Base-by-base conservation (phyloP, 352 stramenopile species). In the Phytophthora lateralis region DNA sequence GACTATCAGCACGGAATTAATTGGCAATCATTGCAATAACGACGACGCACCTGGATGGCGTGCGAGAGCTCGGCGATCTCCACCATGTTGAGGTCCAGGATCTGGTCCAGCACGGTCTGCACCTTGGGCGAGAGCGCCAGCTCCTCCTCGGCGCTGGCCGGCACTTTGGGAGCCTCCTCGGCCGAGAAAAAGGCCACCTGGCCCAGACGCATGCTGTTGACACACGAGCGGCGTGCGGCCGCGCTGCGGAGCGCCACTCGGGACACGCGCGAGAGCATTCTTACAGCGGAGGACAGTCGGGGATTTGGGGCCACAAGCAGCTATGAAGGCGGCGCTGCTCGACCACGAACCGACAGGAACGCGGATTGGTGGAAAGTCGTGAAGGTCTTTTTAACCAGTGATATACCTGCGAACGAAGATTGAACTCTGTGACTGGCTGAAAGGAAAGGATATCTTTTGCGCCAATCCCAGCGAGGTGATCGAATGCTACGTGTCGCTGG, bases 51-150 rank as follows among this genome's bases (percentile, higher is more conserved):
- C 80, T 96, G 87, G 54, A 96, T 91, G 46, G 85, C 87, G 57
- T 73, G 69, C 46, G 87, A 96, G 37, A 96, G 79, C 72, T 96
- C 87, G 34, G 83, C 84, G 63, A 96, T 94, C 74, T 96, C 87
- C 43, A 96, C 57, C 87, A 96, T 94, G 78, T 93, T 96, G 52
- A 96, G 84, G 17, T 89, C 85, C 39, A 93, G 73, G 73, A 96
- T 93, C 67, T 91, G 73, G 73, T 96, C 79, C 46, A 96, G 71
- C 52, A 91, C 87, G 24, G 62, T 76, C 73, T 96, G 82, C 55
- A 96, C 87, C 76, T 93, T 93, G 39, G 85, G 82, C 39, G 80
- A 80, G 41, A 89, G 65, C 29, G 78, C 69, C 17, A 94, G 49
- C 71, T 96, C 87, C 55, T 78, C 80, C 26, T 82, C 72, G 39